Base-by-base conservation (phyloP, 2,329 filamentous ascomycete species). In the Verticillium isaacii region DNA sequence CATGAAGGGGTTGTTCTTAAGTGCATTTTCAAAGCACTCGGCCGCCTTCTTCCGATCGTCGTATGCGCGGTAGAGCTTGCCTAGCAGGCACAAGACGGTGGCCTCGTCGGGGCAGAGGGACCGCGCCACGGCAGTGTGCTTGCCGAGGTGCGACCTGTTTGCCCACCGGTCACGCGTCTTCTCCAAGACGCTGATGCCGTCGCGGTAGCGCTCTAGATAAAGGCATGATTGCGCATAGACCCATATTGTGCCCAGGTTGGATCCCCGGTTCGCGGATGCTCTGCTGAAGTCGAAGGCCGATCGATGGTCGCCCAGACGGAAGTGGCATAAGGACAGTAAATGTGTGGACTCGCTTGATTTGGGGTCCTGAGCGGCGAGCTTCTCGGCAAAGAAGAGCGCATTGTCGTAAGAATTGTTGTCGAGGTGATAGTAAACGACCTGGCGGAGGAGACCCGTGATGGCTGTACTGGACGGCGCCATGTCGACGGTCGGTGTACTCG, bases 1-100 rank as follows among this genome's bases (percentile, higher is more conserved):
- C 85, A 97, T 95, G 75, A 98, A 94, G 1, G 95, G 93, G 70
- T 98, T 99, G 60, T 88, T 75, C 76, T 93, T 96, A 69, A 99
- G 79, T 6, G 93, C 87, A 63, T 96, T 92, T 67, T 96, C 92
- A 72, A 95, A 98, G 73, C 87, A 92, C 66, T 90, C 85, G 17
- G 94, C 87, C 8, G 95, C 93, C 74, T 91, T 93, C 68, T 90
- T 90, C 70, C 90, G 90, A 69, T 91, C 84, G 68, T 97, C 90
- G 68, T 95, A 89, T 2, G 86, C 91, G 57, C 90, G 87, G 78
- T 93, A 94, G 32, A 99, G 80, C 76, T 96, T 97, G 32, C 92
- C 95, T 34, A 97, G 82, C 41, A 99, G 78, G 69, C 91, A 95
- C 65, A 88, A 82, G n/a, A 94, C 85, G 1, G 92, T 90, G 2